Base-by-base conservation (phyloP, 2,329 filamentous ascomycete genomes). In the Coniella lustricola region DNA sequence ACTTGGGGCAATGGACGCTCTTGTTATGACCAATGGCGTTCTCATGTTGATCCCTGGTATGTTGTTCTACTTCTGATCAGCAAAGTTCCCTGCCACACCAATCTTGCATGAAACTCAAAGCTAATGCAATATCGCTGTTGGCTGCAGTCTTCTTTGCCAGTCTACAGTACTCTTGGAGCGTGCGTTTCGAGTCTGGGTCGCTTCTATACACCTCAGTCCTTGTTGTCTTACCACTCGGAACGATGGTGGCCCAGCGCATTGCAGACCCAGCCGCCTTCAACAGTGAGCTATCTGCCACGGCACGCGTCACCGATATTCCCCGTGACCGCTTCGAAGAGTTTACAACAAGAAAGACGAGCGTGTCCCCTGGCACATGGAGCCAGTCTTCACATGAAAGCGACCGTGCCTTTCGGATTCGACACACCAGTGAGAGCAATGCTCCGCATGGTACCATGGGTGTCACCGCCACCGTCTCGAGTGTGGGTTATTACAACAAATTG, bases 1-100 rank as follows among this genome's bases (percentile, higher is more conserved):
- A 0, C 57, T 80, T 34, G 73, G 63, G 0, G 68, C 74, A 4
- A 73, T 80, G 66, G 76, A 81, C 55, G 68, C 77, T 7, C 64
- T 80, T 20, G 67, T 77, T 44, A 73, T 78, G 56, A 75, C 74
- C 42, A 79, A 80, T 33, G 76, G 75, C 10, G 54, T 77, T 1
- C 63, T 81, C 46, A 79, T 80, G 77, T 55, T 77, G 14, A 59
- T 77, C 9, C 76, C 76, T n/a, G 71, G 76, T 78, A 61, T 40
- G 67, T 4, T 7, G 5, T n/a, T 29, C 12, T n/a, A 12, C n/a
- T 29, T 4, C 46, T 4, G 22, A 14, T 22, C 17, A 18, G 36
- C 17, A 13, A 46, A 29, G 16, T 14, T 45, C 13, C 10, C 34
- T 33, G n/a, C 14, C 13, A 3, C 3, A 31, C 3, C 20, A 13